Evolutionary conservation across 768 basidiomycete genomes (phyloP).

Genomic region (Boletales sp.): DNA sequence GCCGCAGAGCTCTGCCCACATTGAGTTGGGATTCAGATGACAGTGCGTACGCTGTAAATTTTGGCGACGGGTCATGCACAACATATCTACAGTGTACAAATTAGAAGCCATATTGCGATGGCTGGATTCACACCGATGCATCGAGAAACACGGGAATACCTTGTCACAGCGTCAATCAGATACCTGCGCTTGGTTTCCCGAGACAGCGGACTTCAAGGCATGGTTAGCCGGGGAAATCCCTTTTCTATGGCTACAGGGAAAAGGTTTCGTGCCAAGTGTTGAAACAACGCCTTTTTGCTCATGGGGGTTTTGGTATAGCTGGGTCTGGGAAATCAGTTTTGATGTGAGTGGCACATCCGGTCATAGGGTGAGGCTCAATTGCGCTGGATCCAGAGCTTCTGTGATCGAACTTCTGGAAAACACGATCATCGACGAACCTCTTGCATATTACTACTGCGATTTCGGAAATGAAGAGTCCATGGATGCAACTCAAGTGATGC

Average conservation of each 20-base stretch:
- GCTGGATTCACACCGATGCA: neutral
- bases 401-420: neutral
- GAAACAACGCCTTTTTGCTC: neutral
- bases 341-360: neutral
- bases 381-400: neutral
- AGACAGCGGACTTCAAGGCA: neutral
- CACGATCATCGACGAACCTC: neutral
- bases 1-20: neutral
- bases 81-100: neutral
- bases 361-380: neutral
- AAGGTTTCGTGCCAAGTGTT: neutral
- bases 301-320: neutral
- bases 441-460: constrained; percentile 1
- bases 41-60: neutral
- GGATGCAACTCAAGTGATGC: neutral
- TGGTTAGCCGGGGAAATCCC: neutral
- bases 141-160: neutral
- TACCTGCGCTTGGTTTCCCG: neutral
- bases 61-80: neutral
- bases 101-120: neutral
- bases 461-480: neutral
- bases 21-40: neutral
- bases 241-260: constrained; percentile 1
- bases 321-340: neutral
- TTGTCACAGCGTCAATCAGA: neutral